phyloP scores from a whole-genome alignment of 371 early-diverging fungal species.

The Actinomucor elegans region DNA sequence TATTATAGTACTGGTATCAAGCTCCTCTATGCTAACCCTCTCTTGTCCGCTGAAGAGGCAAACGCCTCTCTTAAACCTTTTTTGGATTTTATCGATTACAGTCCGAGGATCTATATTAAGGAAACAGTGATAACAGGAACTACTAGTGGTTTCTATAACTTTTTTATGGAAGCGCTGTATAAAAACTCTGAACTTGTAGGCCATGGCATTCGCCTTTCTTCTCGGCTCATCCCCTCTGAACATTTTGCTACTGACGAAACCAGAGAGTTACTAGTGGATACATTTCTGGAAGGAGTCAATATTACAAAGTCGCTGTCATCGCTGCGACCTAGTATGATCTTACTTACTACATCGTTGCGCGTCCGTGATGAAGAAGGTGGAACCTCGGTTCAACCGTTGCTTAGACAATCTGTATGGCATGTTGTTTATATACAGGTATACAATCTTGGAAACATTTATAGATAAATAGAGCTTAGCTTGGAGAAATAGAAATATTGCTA shows the following conservation, averaged over 20 bases:
- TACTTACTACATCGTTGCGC: background rate
- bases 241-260: slow-evolving; percentile 2
- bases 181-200: background rate
- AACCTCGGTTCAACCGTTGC: slow-evolving; percentile 27
- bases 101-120: background rate
- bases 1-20: background rate
- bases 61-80: slow-evolving; percentile 2
- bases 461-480: too few relatives aligned
- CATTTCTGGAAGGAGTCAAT: slow-evolving; percentile 1
- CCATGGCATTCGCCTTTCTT: background rate
- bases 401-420: slow-evolving; percentile 33
- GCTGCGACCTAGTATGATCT: slow-evolving; percentile 5
- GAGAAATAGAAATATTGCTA: too few relatives aligned
- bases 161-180: background rate
- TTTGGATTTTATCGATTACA: background rate
- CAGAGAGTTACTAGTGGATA: background rate
- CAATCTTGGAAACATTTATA: too few relatives aligned
- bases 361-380: background rate
- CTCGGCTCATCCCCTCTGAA: slow-evolving; percentile 8
- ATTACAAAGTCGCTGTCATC: background rate
- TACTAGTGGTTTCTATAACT: background rate
- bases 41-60: slow-evolving; percentile 1
- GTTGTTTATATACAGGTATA: slow-evolving; percentile 12
- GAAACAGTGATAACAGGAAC: background rate
- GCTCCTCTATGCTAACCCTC: background rate